Evolutionary conservation across 176 grass and related monocot species (phyloP), one percentile per base, ranked within the genome.

Genomic region (Poa pratensis): DNA sequence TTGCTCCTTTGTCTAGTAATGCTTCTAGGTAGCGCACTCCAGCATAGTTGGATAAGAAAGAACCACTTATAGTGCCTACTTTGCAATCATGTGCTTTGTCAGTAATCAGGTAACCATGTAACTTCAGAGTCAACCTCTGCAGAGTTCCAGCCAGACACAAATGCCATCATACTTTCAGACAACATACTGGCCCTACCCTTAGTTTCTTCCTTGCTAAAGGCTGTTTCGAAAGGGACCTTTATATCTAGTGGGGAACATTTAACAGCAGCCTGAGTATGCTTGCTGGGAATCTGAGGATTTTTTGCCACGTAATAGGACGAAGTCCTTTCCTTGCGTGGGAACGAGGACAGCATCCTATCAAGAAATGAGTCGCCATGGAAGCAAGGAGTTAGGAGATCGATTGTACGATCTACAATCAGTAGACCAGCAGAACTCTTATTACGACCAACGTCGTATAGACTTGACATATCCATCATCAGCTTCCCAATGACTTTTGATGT

Each of bases 391-490:
- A 98, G 80, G 67, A 98, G 91, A 94, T 98, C 96, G 72, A 98
- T 75, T 58, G 96, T 98, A 59, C 91, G 96, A 74, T 98, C 96
- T 83, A 98, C 58, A 14, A 98, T 79, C 85, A 98, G 82, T 80
- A 98, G 86, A 86, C 93, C 96, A 86, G 91, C 89, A 79, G 96
- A 94, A 87, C 86, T 95, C 88, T 98, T 98, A 82, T 89, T 85
- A 75, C 95, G 86, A 45, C 91, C 88, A 75, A 98, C 96, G 62
- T 98, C 93, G 89, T 98, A 98, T 20, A 98, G 76, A 85, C 96
- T 98, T 72, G 93, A 98, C 96, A 98, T 98, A 85, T 98, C 93
- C 87, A 89, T 98, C 90, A 98, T 91, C 79, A 92, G 88, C 84
- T 96, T 98, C 76, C 96, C 96, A 79, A 98, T 88, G n/a, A 80